phyloP scores from a whole-genome alignment of 2,329 filamentous ascomycete genomes.

The Pyrenochaeta sp. region DNA sequence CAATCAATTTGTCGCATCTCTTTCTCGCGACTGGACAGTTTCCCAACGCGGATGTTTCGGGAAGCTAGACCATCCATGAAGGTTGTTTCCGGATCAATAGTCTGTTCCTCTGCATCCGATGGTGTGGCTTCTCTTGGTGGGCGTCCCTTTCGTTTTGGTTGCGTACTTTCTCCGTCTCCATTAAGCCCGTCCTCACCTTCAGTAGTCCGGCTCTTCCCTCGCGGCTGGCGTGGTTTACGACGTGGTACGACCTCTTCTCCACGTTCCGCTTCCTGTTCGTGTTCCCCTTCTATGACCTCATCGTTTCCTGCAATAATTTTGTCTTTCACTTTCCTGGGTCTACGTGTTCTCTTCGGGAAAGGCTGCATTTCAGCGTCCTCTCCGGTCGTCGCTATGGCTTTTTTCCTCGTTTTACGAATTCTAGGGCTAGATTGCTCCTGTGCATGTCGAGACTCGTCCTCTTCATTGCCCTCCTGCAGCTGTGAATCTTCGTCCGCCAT shows the following conservation, averaged over 20 bases:
- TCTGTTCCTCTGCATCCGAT: slow-evolving; percentile 48
- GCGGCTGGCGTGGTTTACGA: slow-evolving; percentile 29
- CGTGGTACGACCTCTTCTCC: slow-evolving; percentile 12
- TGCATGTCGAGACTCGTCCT: slow-evolving; percentile 17
- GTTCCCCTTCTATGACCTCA: slow-evolving; percentile 17
- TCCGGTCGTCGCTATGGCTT: slow-evolving; percentile 13
- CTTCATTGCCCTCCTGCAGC: slow-evolving; percentile 14
- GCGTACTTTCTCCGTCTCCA: slow-evolving; percentile 13
- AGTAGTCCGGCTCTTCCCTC: slow-evolving; percentile 21
- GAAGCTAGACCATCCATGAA: slow-evolving; percentile 78
- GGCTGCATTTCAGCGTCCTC: slow-evolving; percentile 18
- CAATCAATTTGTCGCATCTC: slow-evolving; percentile 74
- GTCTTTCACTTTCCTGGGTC: slow-evolving; percentile 37
- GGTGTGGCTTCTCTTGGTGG: slow-evolving; percentile 43
- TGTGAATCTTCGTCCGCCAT: slow-evolving; percentile 6
- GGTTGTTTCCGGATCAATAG: slow-evolving; percentile 70
- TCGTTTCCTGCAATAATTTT: slow-evolving; percentile 7
- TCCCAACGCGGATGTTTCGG: slow-evolving; percentile 71
- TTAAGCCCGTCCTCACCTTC: slow-evolving; percentile 17
- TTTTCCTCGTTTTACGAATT: slow-evolving; percentile 27
- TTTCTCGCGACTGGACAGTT: slow-evolving; percentile 77
- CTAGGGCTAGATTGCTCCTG: slow-evolving; percentile 21
- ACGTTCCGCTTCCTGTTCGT: slow-evolving; percentile 14
- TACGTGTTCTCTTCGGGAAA: slow-evolving; percentile 37
- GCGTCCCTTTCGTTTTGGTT: slow-evolving; percentile 35